phyloP scores from a whole-genome alignment of 2,329 filamentous ascomycete species.

The Tolypocladium sp. region DNA sequence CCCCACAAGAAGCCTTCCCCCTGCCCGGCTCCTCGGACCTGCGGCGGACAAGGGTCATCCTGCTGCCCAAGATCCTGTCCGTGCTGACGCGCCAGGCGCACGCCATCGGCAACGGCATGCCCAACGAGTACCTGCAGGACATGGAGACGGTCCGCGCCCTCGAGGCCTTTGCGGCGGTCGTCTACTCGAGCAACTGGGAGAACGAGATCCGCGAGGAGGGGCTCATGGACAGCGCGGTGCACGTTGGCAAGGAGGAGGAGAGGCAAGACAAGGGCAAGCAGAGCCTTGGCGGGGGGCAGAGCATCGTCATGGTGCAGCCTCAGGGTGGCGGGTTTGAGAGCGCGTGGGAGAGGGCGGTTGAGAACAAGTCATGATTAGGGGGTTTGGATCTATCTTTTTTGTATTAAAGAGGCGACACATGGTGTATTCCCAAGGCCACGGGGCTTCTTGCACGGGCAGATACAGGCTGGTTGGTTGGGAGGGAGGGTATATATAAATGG shows the following conservation, averaged over 20 bases:
- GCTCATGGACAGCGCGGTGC: constrained; percentile 27
- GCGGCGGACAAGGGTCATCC: constrained; percentile 50
- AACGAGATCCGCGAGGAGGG: constrained; percentile 49
- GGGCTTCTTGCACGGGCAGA: background rate
- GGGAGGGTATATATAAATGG: background rate
- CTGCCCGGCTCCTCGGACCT: constrained; percentile 41
- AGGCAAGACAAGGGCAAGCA: constrained; percentile 8
- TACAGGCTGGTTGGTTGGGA: background rate
- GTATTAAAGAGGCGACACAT: background rate
- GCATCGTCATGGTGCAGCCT: constrained; percentile 41
- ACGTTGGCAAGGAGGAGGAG: constrained; percentile 16
- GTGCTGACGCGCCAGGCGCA: constrained; percentile 88
- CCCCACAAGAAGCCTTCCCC: constrained; percentile 24
- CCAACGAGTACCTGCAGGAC: constrained; percentile 60
- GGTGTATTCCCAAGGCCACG: background rate
- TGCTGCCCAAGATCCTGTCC: constrained; percentile 79
- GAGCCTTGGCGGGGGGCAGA: constrained; percentile 30
- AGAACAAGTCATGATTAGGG: constrained; percentile 14
- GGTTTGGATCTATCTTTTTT: background rate
- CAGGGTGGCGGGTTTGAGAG: constrained; percentile 48
- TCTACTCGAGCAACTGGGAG: constrained; percentile 79
- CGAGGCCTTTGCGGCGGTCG: constrained; percentile 76
- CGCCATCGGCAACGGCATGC: constrained; percentile 70
- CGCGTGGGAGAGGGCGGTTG: constrained; percentile 57
- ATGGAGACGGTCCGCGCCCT: constrained; percentile 71